Evolutionary conservation across 495 filamentous ascomycete genomes (phyloP).

Genomic region (Darksidea phi): DNA sequence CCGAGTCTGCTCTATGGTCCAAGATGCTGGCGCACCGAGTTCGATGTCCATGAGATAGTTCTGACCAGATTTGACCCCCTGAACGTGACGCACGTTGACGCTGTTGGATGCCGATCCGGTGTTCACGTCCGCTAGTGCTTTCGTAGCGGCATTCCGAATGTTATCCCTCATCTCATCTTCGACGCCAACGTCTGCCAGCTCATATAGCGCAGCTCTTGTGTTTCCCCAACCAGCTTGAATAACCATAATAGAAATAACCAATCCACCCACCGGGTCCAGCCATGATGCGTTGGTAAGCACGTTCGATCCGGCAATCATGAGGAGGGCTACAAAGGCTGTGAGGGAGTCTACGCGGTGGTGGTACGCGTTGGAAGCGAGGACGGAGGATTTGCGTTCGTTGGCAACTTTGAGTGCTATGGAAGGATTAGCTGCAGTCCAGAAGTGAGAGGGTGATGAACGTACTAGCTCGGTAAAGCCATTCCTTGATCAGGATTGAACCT

Average conservation of each 20-base stretch:
- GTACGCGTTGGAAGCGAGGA: constrained; percentile 93
- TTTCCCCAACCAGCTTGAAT: constrained; percentile 87
- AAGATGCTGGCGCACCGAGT: constrained; percentile 68
- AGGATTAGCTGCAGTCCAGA: constrained; percentile 28
- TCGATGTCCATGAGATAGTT: constrained; percentile 91
- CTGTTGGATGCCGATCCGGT: constrained; percentile 44
- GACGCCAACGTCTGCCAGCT: constrained; percentile 85
- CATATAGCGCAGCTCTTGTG: constrained; percentile 73
- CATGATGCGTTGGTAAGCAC: constrained; percentile 77
- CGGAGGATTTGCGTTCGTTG: constrained; percentile 87
- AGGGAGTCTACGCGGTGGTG: constrained; percentile 96
- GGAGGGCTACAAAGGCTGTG: constrained; percentile 86
- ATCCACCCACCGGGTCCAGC: constrained; percentile 92
- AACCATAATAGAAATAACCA: constrained; percentile 88
- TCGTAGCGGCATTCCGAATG: constrained; percentile 61
- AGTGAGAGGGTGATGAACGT: constrained; percentile 47
- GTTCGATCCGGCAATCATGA: constrained; percentile 86
- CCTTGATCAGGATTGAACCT: constrained; percentile 86
- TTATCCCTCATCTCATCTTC: constrained; percentile 75
- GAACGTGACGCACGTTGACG: constrained; percentile 68
- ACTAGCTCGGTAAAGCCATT: constrained; percentile 97
- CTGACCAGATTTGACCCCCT: constrained; percentile 89
- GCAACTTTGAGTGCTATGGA: constrained; percentile 83
- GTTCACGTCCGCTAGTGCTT: constrained; percentile 52
- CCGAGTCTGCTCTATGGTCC: constrained; percentile 67